phyloP scores from a whole-genome alignment of 78 protist genomes.

The Creolimax fragrantissima region DNA sequence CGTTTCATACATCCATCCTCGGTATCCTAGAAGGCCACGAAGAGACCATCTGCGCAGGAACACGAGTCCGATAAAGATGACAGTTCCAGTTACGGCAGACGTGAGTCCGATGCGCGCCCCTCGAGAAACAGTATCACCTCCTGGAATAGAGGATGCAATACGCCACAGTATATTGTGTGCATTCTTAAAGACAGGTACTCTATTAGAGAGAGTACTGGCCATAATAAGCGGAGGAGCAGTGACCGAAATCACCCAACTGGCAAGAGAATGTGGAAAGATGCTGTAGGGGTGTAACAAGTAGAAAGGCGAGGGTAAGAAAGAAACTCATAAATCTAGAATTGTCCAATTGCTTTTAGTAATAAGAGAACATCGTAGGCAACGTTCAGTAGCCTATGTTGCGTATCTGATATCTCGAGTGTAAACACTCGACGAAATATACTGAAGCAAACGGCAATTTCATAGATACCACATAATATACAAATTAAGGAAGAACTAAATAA shows the following conservation, averaged over 20 bases:
- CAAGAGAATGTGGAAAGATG: slow-evolving; percentile 8
- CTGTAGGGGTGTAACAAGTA: too few relatives aligned
- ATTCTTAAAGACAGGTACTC: neutral
- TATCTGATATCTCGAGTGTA: too few relatives aligned
- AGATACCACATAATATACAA: too few relatives aligned
- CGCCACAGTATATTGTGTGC: neutral
- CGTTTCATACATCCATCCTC: slow-evolving; percentile 29
- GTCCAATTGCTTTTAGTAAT: too few relatives aligned
- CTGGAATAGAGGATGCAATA: neutral
- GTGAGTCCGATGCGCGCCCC: neutral
- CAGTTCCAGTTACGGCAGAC: slow-evolving; percentile 15
- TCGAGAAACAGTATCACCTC: neutral
- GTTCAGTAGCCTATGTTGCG: too few relatives aligned
- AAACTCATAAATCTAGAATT: too few relatives aligned
- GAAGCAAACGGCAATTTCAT: too few relatives aligned
- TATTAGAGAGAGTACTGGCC: neutral
- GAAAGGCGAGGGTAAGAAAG: too few relatives aligned
- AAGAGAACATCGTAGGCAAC: too few relatives aligned
- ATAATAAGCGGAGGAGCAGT: neutral
- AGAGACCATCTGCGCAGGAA: neutral
- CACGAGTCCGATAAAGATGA: neutral
- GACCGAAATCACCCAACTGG: neutral
- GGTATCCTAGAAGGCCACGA: slow-evolving; percentile 24
- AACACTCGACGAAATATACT: too few relatives aligned
- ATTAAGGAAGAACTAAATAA: too few relatives aligned